Conservation (phyloP, 371 early-diverging fungal species). For the Mucor racemosus region DNA sequence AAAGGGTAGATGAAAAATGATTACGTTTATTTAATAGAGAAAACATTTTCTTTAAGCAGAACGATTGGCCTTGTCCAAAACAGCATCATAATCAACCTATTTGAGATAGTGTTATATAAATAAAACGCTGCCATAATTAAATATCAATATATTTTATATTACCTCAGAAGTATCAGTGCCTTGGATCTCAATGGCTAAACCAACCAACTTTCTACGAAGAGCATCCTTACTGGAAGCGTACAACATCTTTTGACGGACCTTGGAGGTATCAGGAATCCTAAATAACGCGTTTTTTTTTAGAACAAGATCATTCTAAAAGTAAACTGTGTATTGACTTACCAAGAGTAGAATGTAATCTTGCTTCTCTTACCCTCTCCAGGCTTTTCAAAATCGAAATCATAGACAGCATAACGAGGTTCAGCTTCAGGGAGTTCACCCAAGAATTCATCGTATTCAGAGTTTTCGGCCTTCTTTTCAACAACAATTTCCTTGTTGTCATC, state of each 20-base stretch:
- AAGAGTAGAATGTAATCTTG: conserved; percentile 65
- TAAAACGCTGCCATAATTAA: background rate
- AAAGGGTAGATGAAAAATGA: background rate
- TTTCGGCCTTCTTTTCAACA: conserved; percentile 65
- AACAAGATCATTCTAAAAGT: background rate
- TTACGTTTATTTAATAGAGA: conserved; percentile 1
- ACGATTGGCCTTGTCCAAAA: conserved; percentile 76
- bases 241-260: conserved; percentile 87
- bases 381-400: conserved; percentile 80
- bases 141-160: background rate
- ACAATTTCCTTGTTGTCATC: conserved; percentile 65
- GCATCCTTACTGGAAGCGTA: conserved; percentile 90
- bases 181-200: conserved; percentile 84
- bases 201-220: conserved; percentile 77
- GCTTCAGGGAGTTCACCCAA: conserved; percentile 62
- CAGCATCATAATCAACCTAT: conserved; percentile 77
- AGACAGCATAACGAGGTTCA: conserved; percentile 85
- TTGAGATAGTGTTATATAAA: background rate
- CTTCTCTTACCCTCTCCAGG: conserved; percentile 70
- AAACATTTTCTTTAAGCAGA: conserved; percentile 26
- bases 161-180: conserved; percentile 79
- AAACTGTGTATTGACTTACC: conserved; percentile 32
- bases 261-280: conserved; percentile 86
- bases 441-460: conserved; percentile 70
- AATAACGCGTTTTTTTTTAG: conserved; percentile 14